These are phyloP conservation scores for Centaurea solstitialis DNA, from an alignment of 129 eudicot genomes.

Conservation along the genomic window DNA sequence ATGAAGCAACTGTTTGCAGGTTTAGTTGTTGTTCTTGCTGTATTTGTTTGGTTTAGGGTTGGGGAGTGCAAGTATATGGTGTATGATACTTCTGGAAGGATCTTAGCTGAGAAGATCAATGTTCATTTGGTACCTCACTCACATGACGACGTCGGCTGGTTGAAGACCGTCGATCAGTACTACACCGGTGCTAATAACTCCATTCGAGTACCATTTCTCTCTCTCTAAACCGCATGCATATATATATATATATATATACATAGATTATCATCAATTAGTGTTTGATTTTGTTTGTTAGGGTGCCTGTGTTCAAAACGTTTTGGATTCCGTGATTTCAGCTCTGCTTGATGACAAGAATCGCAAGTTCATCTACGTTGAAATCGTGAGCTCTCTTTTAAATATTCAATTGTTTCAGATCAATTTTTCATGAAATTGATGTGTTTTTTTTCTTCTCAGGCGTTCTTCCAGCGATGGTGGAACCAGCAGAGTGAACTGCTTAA, in stretches of 20 bases:
- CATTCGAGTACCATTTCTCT: constrained; percentile 47
- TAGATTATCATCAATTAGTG: not conserved
- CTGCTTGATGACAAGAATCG: constrained; percentile 81
- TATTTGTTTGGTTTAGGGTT: constrained; percentile 17
- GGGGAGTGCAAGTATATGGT: constrained; percentile 43
- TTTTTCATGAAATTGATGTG: not conserved
- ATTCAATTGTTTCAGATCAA: not conserved
- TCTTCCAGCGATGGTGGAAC: constrained; percentile 98
- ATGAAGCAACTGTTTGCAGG: too few species aligned
- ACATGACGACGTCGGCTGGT: constrained; percentile 68
- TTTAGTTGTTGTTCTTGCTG: constrained; percentile 1
- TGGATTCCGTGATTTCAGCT: constrained; percentile 90
- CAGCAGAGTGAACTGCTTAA: constrained; percentile 81
- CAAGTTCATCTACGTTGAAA: constrained; percentile 93
- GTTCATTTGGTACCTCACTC: constrained; percentile 67
- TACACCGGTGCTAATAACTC: constrained; percentile 77
- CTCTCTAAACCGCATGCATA: too few species aligned
- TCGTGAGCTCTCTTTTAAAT: constrained; percentile 42
- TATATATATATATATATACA: too few species aligned
- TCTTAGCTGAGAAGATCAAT: constrained; percentile 40
- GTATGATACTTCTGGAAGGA: constrained; percentile 40
- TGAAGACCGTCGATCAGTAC: constrained; percentile 68
- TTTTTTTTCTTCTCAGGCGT: constrained; percentile 47
- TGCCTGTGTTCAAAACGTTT: constrained; percentile 90
- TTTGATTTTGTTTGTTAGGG: constrained; percentile 53